Base-by-base conservation (phyloP, 2,329 filamentous ascomycete species). In the Shiraia sp. region DNA sequence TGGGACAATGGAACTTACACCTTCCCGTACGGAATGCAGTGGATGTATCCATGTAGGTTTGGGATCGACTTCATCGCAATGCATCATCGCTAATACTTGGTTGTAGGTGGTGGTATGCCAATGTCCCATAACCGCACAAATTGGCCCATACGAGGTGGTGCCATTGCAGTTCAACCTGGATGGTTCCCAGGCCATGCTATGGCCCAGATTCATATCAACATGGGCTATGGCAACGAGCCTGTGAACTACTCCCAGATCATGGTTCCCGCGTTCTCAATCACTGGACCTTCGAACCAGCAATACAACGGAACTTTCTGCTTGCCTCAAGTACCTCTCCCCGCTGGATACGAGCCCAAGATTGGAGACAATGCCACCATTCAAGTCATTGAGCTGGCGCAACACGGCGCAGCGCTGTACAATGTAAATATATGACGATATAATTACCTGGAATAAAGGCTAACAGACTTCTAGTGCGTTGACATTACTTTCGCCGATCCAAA, bases 321-420 rank as follows among this genome's bases (percentile, higher is more conserved):
- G 32, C 90, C 91, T 0, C 90, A 96, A 67, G 85, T 97, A 1
- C 88, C 90, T 1, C 74, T 97, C 28, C 93, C 93, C 0, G 76
- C 75, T 5, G 86, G 87, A 57, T 74, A 83, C 31, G 82, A 72
- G 1, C 86, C 90, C 32, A 83, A 87, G 34, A 74, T 85, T 0
- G 93, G 93, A n/a, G 88, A 96, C 72, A 85, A 88, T 64, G 90
- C 90, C 16, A 96, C 91, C 0, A 93, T 96, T 43, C 91, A 96
- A 65, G 71, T 96, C 3, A 84, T 96, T 17, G 89, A 95, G 75
- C 72, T 82, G 6, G 91, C 91, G 10, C 75, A 88, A 45, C 90
- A 96, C 63, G 91, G 91, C 3, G 91, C 89, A 2, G 79, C 88
- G 4, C 70, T 96, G 27, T 96, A 86, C 65, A 90, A 87, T 47